These are phyloP conservation scores for Exophiala alcalophila DNA, from an alignment of 2,329 filamentous ascomycete species.

Conservation along the genomic window DNA sequence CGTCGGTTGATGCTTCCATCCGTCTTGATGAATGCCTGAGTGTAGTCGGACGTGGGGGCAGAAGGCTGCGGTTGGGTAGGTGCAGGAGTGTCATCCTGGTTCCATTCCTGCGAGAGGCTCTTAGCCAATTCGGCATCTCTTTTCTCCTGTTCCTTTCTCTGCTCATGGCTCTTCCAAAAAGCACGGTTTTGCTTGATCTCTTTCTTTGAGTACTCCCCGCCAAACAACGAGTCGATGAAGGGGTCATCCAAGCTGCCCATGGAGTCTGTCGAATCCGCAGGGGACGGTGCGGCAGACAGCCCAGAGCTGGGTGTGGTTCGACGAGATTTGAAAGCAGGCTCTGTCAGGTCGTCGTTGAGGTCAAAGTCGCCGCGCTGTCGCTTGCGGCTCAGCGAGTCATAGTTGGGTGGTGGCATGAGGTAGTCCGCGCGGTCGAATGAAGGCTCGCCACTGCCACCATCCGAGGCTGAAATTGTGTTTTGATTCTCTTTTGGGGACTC, in stretches of 20 bases:
- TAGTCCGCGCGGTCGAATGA: too few species aligned
- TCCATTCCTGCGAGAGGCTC: slow-evolving; percentile 36
- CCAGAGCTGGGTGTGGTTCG: slow-evolving; percentile 25
- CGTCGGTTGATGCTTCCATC: slow-evolving; percentile 23
- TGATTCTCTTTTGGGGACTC: neutral
- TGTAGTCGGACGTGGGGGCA: slow-evolving; percentile 10
- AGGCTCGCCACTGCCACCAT: too few species aligned
- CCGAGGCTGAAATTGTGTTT: neutral
- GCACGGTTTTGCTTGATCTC: slow-evolving; percentile 18
- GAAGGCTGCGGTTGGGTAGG: slow-evolving; percentile 3
- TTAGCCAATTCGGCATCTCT: slow-evolving; percentile 36
- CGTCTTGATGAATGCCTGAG: slow-evolving; percentile 25
- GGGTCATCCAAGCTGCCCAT: slow-evolving; percentile 25
- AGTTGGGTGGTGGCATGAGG: slow-evolving; percentile 7
- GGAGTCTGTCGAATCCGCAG: slow-evolving; percentile 14
- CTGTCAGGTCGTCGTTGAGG: slow-evolving; percentile 6
- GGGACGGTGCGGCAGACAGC: slow-evolving; percentile 16
- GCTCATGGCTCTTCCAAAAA: slow-evolving; percentile 19
- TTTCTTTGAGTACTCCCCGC: slow-evolving; percentile 15
- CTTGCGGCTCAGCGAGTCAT: slow-evolving; percentile 23
- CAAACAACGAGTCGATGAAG: slow-evolving; percentile 16
- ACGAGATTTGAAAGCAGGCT: slow-evolving; percentile 26
- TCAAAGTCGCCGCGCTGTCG: slow-evolving; percentile 22
- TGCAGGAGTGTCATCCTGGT: slow-evolving; percentile 20
- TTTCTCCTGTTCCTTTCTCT: slow-evolving; percentile 29